phyloP scores from a whole-genome alignment of 176 grass and related monocot species.

The Bonia amplexicaulis region DNA sequence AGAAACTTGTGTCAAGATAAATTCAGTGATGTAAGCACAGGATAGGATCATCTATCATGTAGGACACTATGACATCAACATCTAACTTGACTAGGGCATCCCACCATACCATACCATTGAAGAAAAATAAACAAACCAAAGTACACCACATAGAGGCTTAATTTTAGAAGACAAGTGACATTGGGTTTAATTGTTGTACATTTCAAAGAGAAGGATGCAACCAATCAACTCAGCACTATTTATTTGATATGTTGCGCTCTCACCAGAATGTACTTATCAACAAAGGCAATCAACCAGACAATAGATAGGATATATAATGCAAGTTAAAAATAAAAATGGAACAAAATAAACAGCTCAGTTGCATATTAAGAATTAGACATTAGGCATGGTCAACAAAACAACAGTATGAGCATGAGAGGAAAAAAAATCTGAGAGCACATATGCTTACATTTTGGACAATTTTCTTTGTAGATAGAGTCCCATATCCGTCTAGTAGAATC shows the following conservation, averaged over 20 bases:
- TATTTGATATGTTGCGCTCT: background rate
- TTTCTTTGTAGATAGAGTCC: constrained; percentile 93
- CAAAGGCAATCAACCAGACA: background rate
- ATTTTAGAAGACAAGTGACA: background rate
- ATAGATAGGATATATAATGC: background rate
- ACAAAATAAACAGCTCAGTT: background rate
- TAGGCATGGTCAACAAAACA: background rate
- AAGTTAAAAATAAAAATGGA: background rate
- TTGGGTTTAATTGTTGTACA: background rate
- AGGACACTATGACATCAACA: background rate
- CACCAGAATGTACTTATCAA: background rate
- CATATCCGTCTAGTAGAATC: constrained; percentile 87
- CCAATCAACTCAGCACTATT: background rate
- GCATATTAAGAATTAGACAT: background rate
- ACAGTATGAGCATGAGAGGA: background rate
- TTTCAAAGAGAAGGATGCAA: background rate
- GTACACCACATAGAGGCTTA: background rate
- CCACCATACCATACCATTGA: background rate
- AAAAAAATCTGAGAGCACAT: background rate
- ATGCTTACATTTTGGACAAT: constrained; percentile 92
- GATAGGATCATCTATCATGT: background rate
- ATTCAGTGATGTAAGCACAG: background rate
- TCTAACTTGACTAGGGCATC: background rate
- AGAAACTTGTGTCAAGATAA: background rate
- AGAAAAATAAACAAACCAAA: background rate